phyloP scores from a whole-genome alignment of 345 rosid species.

The Psidium guajava region DNA sequence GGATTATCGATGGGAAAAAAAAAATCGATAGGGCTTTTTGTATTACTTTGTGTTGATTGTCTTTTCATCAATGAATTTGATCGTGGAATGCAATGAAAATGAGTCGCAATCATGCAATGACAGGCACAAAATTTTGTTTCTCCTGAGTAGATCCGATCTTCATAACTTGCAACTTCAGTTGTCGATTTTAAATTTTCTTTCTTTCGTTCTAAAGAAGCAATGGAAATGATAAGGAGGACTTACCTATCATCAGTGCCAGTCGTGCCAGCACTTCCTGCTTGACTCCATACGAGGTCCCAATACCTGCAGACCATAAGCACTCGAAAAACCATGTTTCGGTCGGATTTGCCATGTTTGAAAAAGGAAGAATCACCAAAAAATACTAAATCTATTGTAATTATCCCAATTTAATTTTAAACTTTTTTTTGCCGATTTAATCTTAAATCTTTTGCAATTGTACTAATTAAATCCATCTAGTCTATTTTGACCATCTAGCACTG shows the following conservation, averaged over 20 bases:
- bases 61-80: neutral
- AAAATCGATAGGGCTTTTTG: no score
- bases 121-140: neutral
- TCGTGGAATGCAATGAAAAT: neutral
- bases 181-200: neutral
- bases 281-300: constrained; percentile 45
- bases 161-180: neutral
- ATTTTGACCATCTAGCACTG: no score
- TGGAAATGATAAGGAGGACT: neutral
- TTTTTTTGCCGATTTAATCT: no score
- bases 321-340: neutral
- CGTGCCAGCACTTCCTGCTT: constrained; percentile 34
- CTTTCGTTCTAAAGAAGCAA: neutral
- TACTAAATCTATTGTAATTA: no score
- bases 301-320: constrained; percentile 13
- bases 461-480: no score
- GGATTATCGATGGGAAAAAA: no score
- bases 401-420: no score
- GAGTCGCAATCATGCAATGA: neutral
- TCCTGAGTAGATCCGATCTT: neutral
- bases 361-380: no score
- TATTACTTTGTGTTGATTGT: no score
- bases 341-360: neutral
- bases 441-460: no score
- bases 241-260: constrained; percentile 42